These are phyloP conservation scores for Colletotrichum filicis DNA, from an alignment of 2,329 filamentous ascomycete species.

Conservation along the genomic window DNA sequence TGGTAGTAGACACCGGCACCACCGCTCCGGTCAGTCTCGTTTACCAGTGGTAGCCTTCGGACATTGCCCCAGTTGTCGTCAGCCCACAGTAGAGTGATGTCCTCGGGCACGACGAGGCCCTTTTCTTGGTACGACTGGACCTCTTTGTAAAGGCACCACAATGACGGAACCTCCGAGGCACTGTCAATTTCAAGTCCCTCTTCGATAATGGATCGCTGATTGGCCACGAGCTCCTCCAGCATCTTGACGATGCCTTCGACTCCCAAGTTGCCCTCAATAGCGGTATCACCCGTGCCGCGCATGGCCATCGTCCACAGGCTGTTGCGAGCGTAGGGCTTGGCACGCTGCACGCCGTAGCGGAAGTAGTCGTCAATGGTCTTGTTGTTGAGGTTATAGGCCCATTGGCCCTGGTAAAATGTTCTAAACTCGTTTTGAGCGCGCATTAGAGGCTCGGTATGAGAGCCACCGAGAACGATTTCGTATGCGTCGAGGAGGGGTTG, in stretches of 20 bases:
- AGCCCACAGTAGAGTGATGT: slow-evolving; percentile 75
- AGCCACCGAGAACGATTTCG: slow-evolving; percentile 78
- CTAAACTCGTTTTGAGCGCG: slow-evolving; percentile 67
- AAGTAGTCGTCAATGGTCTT: slow-evolving; percentile 76
- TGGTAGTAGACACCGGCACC: slow-evolving; percentile 76
- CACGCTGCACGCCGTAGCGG: slow-evolving; percentile 71
- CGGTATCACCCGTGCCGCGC: slow-evolving; percentile 76
- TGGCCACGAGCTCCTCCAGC: slow-evolving; percentile 68
- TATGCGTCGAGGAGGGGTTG: slow-evolving; percentile 79
- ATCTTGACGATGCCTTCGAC: slow-evolving; percentile 66
- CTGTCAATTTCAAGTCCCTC: slow-evolving; percentile 63
- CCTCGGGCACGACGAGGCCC: slow-evolving; percentile 69
- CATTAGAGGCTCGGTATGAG: slow-evolving; percentile 80
- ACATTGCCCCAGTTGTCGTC: slow-evolving; percentile 79
- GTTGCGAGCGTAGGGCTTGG: slow-evolving; percentile 73
- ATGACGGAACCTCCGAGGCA: slow-evolving; percentile 68
- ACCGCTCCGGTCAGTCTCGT: slow-evolving; percentile 68
- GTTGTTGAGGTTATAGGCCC: slow-evolving; percentile 78
- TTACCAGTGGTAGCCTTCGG: slow-evolving; percentile 67
- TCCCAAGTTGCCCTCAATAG: slow-evolving; percentile 62
- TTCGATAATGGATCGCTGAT: slow-evolving; percentile 68
- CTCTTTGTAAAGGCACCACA: slow-evolving; percentile 82
- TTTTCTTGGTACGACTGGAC: slow-evolving; percentile 76
- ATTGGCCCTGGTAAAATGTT: slow-evolving; percentile 67
- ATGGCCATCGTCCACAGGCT: slow-evolving; percentile 76